These are phyloP conservation scores for Phoma herbarum DNA, from an alignment of 2,329 filamentous ascomycete genomes.

Conservation along the genomic window DNA sequence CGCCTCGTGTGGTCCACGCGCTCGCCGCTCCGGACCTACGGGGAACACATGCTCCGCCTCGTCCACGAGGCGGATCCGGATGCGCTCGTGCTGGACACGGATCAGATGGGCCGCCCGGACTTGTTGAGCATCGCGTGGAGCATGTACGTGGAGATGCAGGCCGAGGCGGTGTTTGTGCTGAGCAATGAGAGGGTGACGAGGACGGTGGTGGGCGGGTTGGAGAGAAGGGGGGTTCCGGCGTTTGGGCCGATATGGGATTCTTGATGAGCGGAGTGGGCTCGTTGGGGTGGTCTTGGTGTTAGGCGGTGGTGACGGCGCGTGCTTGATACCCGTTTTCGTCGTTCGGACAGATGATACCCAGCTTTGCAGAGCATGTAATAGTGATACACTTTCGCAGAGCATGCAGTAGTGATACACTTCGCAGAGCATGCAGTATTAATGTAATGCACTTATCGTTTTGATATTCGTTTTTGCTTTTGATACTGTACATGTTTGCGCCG, in stretches of 20 bases:
- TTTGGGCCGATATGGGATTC: slow-evolving; percentile 81
- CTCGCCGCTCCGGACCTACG: slow-evolving; percentile 69
- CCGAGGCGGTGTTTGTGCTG: slow-evolving; percentile 77
- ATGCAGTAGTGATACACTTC: too few species aligned
- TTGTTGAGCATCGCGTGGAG: slow-evolving; percentile 65
- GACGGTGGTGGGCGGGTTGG: slow-evolving; percentile 73
- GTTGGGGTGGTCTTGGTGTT: neutral
- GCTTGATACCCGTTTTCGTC: slow-evolving; percentile 6
- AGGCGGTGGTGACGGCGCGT: neutral
- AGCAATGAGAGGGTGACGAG: slow-evolving; percentile 73
- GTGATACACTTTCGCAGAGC: too few species aligned
- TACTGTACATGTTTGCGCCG: slow-evolving; percentile 7
- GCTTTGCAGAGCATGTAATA: neutral
- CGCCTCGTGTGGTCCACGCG: slow-evolving; percentile 76
- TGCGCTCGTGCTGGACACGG: slow-evolving; percentile 74
- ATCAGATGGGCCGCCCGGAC: slow-evolving; percentile 66
- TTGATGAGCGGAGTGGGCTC: neutral
- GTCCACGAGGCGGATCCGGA: slow-evolving; percentile 67
- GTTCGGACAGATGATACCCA: slow-evolving; percentile 20
- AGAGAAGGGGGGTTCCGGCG: slow-evolving; percentile 70
- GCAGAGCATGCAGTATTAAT: too few species aligned
- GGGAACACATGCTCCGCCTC: slow-evolving; percentile 62
- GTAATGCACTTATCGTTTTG: neutral
- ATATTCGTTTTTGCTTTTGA: slow-evolving; percentile 3
- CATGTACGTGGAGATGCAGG: slow-evolving; percentile 57